Percentiles rank a stretch among this genome's conserved stretches.
phyloP scores from a whole-genome alignment of 2,329 filamentous ascomycete species.

The Penicillium sp. region DNA sequence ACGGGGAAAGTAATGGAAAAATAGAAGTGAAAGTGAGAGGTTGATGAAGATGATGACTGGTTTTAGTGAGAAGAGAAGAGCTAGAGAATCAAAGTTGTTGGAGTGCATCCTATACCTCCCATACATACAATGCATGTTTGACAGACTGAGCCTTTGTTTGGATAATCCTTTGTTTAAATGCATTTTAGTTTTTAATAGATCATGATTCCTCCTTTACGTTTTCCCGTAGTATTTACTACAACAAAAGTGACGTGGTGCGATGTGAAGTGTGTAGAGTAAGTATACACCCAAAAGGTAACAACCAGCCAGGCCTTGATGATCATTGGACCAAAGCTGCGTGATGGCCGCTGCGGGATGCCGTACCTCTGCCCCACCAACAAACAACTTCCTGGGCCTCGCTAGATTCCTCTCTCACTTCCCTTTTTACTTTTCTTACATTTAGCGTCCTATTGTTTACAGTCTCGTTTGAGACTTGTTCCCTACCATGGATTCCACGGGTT shows the following conservation, averaged over 20 bases:
- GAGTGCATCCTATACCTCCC: no score
- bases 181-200: no score
- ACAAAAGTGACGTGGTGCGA: no score
- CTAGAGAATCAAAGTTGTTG: neutral
- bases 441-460: neutral
- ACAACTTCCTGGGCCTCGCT: neutral
- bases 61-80: no score
- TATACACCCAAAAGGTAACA: no score
- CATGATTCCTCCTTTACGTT: no score
- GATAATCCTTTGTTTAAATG: no score
- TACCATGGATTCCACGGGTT: neutral
- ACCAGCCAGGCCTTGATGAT: neutral
- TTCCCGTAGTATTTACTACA: no score
- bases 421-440: neutral
- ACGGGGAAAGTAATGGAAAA: no score
- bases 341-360: constrained; percentile 1
- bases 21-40: neutral
- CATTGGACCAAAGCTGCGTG: constrained; percentile 3
- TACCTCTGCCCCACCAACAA: neutral
- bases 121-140: no score
- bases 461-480: neutral
- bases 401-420: neutral
- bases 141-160: no score
- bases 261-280: no score
- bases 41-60: neutral